Conservation (phyloP, 345 rosid species). For the Melaleuca quinquenervia region DNA sequence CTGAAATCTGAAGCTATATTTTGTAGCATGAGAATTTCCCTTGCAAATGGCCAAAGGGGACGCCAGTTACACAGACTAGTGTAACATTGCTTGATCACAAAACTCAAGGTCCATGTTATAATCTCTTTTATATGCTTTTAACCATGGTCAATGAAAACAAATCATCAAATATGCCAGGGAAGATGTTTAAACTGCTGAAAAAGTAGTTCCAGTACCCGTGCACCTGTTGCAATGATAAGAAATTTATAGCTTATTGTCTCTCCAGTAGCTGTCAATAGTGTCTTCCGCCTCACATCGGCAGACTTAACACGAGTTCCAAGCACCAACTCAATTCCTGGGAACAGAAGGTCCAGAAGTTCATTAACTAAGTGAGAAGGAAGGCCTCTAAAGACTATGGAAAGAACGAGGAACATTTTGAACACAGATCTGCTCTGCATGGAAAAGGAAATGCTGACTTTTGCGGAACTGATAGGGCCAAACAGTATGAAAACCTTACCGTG, state of each 20-base stretch:
- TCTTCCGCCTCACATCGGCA: conserved; percentile 80
- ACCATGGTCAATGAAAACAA: neutral
- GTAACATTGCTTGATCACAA: neutral
- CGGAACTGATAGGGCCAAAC: neutral
- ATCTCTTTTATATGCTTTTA: neutral
- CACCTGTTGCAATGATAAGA: conserved; percentile 95
- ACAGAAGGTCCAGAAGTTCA: conserved; percentile 1
- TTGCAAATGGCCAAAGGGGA: neutral
- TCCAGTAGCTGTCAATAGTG: conserved; percentile 75
- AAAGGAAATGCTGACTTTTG: neutral
- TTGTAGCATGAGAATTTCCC: neutral
- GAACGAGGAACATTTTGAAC: neutral
- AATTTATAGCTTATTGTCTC: conserved; percentile 89
- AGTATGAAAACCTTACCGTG: conserved; percentile 41
- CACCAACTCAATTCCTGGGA: conserved; percentile 83
- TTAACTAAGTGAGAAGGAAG: neutral
- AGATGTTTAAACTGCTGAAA: conserved; percentile 3
- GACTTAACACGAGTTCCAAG: conserved; percentile 90
- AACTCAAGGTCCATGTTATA: neutral
- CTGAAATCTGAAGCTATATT: neutral
- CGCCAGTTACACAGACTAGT: neutral
- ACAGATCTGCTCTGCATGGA: neutral
- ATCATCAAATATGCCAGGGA: neutral
- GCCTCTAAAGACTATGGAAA: neutral
- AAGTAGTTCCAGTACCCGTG: conserved; percentile 71